Base-by-base conservation (phyloP, 106 monocot species). In the Alisma plantagoaquatica region DNA sequence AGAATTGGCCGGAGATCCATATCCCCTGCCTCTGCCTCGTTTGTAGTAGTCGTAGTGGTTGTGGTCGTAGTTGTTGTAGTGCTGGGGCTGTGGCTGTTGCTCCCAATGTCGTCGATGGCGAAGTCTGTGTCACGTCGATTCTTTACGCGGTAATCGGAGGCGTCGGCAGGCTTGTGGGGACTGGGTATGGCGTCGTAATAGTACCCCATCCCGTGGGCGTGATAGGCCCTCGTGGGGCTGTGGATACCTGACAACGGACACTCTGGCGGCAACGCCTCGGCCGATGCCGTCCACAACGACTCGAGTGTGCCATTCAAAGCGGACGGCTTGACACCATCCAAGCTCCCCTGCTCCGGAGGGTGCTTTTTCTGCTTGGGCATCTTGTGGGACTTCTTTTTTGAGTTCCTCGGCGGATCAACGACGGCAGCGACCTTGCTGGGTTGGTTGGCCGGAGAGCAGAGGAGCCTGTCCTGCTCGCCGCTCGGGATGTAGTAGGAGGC, bases 401-500 rank as follows among this genome's bases (percentile, higher is more conserved):
- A 70, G 33, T 59, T 76, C 48, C 70, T 49, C 11, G 79, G 72
- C 2, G 65, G 27, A 23, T 70, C 67, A 3, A 29, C 1, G n/a
- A n/a, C 25, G 62, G 61, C 31, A 66, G 69, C 4, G 23, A 64
- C 17, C 27, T 51, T 24, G 73, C 49, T 35, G 69, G 65, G 0
- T 57, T 2, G 62, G 53, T 54, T 22, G 49, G 54, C 12, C 56
- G 52, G 32, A 48, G 33, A 32, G 32, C 10, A 17, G 66, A 67
- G n/a, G 60, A 57, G 31, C 24, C 14, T 27, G 9, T 38, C 66
- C 48, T 58, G 31, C 7, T 51, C 63, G 17, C 59, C 53, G 49
- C 74, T 72, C 2, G 65, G 52, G 53, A 72, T 51, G 78, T 87
- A 87, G 69, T 73, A 64, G 28, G 87, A 87, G 33, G 72, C 41